Evolutionary conservation across 257 asterid species (phyloP).

Genomic region (Nicotiana benthamiana): DNA sequence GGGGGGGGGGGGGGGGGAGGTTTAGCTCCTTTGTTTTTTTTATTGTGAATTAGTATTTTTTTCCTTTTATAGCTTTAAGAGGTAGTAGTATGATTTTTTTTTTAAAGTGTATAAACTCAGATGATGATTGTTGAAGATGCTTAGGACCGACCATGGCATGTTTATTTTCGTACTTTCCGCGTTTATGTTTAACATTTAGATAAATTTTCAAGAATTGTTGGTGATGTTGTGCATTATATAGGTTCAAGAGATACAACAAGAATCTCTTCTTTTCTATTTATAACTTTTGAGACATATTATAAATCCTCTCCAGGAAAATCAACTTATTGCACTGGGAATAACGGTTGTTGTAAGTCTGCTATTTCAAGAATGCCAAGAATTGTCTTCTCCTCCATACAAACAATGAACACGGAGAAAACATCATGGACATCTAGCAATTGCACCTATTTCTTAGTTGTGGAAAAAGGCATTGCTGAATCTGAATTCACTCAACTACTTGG

Average conservation of each 20-base stretch:
- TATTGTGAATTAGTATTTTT: neutral
- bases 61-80: neutral
- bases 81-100: neutral
- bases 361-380: neutral
- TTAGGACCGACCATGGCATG: neutral
- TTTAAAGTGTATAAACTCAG: neutral
- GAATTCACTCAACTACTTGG: neutral
- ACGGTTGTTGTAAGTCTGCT: slow-evolving; percentile 16
- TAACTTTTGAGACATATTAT: no score
- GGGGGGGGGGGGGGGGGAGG: neutral
- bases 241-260: no score
- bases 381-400: neutral
- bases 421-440: slow-evolving; percentile 16
- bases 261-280: no score
- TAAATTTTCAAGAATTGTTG: neutral
- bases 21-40: neutral
- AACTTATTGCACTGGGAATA: slow-evolving; percentile 17
- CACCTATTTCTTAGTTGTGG: slow-evolving; percentile 4
- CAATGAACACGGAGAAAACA: slow-evolving; percentile 10
- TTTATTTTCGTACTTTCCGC: neutral
- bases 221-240: neutral
- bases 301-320: neutral
- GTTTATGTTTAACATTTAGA: neutral
- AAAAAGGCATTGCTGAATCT: neutral
- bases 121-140: neutral